Percentiles rank a stretch among this genome's conserved stretches.
phyloP scores from a whole-genome alignment of 768 basidiomycete species.

The Suillus lakei region DNA sequence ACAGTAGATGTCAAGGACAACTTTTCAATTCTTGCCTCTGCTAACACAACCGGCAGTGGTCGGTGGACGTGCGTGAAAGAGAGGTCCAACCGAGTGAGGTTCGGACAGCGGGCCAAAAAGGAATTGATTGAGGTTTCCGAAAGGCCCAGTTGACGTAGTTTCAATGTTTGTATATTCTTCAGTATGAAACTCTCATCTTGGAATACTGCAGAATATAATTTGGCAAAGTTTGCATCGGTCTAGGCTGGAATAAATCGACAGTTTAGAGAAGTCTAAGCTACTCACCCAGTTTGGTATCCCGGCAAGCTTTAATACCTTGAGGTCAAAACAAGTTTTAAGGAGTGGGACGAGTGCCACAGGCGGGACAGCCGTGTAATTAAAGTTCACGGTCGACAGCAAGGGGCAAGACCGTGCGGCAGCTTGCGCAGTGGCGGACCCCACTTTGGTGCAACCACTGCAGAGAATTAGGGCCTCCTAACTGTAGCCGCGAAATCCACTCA shows the following conservation, averaged over 20 bases:
- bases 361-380: constrained; percentile 63
- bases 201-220: constrained; percentile 40
- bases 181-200: constrained; percentile 35
- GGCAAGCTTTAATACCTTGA: constrained; percentile 66
- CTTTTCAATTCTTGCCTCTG: constrained; percentile 44
- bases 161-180: constrained; percentile 53
- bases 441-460: constrained; percentile 63
- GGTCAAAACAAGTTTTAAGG: constrained; percentile 37
- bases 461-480: constrained; percentile 4
- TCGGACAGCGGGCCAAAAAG: constrained; percentile 52
- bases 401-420: constrained; percentile 48
- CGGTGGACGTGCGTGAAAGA: constrained; percentile 65
- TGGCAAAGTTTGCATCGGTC: constrained; percentile 62
- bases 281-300: constrained; percentile 66
- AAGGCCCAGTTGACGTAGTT: constrained; percentile 58
- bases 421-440: constrained; percentile 51
- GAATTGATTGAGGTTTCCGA: constrained; percentile 52
- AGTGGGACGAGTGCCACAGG: constrained; percentile 52
- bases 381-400: constrained; percentile 52
- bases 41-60: constrained; percentile 32
- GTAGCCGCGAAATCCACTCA: constrained; percentile 29
- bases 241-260: constrained; percentile 24
- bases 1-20: constrained; percentile 65
- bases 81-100: constrained; percentile 58
- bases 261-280: constrained; percentile 1